Percentiles rank a stretch among this genome's conserved stretches.
Evolutionary conservation across 1,139 yeast species (phyloP).

Genomic region (Blastobotrys serpentis): DNA sequence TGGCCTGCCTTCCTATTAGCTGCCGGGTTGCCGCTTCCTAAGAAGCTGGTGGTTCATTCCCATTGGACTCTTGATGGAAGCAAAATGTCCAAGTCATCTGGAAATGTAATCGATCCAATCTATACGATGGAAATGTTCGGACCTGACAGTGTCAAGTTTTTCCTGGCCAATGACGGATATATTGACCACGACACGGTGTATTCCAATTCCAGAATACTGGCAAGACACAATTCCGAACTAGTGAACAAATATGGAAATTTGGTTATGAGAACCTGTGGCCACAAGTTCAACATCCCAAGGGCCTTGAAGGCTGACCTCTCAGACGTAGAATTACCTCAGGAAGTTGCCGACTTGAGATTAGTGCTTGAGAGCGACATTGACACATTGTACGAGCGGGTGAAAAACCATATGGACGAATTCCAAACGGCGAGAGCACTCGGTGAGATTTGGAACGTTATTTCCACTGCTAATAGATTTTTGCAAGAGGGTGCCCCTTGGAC

Average conservation of each 20-base stretch:
- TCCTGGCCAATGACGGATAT: slow-evolving; percentile 72
- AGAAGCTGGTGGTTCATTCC: slow-evolving; percentile 79
- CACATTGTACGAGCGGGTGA: slow-evolving; percentile 41
- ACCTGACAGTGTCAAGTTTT: slow-evolving; percentile 71
- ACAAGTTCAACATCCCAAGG: slow-evolving; percentile 57
- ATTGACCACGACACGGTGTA: slow-evolving; percentile 78
- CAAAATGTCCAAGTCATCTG: slow-evolving; percentile 91
- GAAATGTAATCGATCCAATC: slow-evolving; percentile 94
- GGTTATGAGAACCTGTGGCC: slow-evolving; percentile 69
- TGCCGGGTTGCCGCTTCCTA: slow-evolving; percentile 67
- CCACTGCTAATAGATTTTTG: slow-evolving; percentile 62
- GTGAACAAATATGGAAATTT: slow-evolving; percentile 85
- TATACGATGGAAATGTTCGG: slow-evolving; percentile 56
- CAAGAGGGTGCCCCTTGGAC: slow-evolving; percentile 57
- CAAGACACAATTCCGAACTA: slow-evolving; percentile 58
- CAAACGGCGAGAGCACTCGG: slow-evolving; percentile 58
- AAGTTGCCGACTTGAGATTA: slow-evolving; percentile 16
- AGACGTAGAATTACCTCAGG: slow-evolving; percentile 7
- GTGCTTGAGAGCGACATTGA: slow-evolving; percentile 35
- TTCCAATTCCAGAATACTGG: slow-evolving; percentile 55
- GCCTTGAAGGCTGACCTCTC: slow-evolving; percentile 11
- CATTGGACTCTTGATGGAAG: slow-evolving; percentile 91
- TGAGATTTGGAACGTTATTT: slow-evolving; percentile 61
- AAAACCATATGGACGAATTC: slow-evolving; percentile 46
- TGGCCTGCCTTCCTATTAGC: slow-evolving; percentile 96